Percentiles rank a stretch among this genome's conserved stretches.
Evolutionary conservation across 2,329 filamentous ascomycete genomes (phyloP).

Genomic region (Pseudogymnoascus sp.): DNA sequence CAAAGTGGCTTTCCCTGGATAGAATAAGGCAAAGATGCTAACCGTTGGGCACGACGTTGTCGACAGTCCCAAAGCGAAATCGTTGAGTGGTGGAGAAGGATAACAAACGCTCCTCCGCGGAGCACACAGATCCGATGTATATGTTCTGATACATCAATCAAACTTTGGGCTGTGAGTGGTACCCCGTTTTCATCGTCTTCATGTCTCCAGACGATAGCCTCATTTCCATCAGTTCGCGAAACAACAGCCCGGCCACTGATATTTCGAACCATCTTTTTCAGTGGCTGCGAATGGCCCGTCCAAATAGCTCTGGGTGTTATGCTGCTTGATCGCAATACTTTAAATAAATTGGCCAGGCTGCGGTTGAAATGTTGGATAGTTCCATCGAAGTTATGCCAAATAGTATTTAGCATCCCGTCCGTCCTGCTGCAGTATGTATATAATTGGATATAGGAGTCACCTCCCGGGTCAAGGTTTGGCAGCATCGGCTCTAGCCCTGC

Average conservation of each 20-base stretch:
- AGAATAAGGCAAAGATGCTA: constrained; percentile 52
- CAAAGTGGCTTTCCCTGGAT: constrained; percentile 68
- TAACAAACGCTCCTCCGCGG: constrained; percentile 67
- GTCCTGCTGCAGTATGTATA: constrained; percentile 62
- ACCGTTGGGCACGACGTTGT: constrained; percentile 45
- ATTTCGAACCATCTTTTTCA: constrained; percentile 82
- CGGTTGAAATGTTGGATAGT: constrained; percentile 75
- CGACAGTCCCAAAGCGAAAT: constrained; percentile 77
- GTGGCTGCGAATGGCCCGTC: constrained; percentile 74
- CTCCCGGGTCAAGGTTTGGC: constrained; percentile 13
- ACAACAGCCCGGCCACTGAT: constrained; percentile 72
- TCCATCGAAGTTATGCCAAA: constrained; percentile 81
- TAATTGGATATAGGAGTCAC: constrained; percentile 53
- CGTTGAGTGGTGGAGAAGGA: constrained; percentile 66
- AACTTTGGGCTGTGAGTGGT: constrained; percentile 57
- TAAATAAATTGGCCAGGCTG: constrained; percentile 70
- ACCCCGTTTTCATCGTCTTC: constrained; percentile 41
- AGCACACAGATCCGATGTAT: constrained; percentile 76
- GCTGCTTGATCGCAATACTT: constrained; percentile 50
- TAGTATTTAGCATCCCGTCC: constrained; percentile 59
- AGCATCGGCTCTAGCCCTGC: constrained; percentile 46
- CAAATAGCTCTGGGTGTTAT: constrained; percentile 59
- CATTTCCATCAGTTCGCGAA: constrained; percentile 69
- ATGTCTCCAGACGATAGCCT: constrained; percentile 79
- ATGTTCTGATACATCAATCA: constrained; percentile 58